phyloP scores from a whole-genome alignment of 495 filamentous ascomycete genomes.

The Aspergillus panamensis region DNA sequence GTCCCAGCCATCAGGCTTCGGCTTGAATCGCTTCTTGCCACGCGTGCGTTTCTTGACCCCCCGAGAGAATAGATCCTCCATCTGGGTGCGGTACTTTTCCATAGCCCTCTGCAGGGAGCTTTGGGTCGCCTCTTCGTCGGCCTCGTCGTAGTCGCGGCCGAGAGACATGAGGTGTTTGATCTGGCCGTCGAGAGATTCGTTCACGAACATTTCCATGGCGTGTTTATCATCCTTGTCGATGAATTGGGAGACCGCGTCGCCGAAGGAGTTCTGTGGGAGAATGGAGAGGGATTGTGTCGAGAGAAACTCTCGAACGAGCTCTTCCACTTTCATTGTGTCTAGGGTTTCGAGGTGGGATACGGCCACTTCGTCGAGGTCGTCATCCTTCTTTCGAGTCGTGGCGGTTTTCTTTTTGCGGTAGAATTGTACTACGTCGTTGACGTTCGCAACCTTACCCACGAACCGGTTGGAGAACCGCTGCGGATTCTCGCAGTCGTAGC shows the following conservation, averaged over 20 bases:
- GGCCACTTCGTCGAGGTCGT: constrained; percentile 53
- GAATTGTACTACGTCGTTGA: constrained; percentile 90
- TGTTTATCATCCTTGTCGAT: constrained; percentile 95
- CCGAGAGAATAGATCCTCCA: constrained; percentile 68
- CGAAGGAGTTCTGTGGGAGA: constrained; percentile 83
- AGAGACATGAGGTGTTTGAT: constrained; percentile 67
- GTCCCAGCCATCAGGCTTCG: constrained; percentile 79
- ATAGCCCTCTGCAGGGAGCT: constrained; percentile 63
- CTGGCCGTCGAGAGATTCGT: constrained; percentile 71
- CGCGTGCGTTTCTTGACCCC: constrained; percentile 60
- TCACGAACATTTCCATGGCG: constrained; percentile 85
- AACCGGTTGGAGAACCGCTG: constrained; percentile 97
- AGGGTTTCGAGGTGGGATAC: constrained; percentile 56
- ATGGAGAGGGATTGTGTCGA: constrained; percentile 82
- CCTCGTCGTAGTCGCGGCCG: constrained; percentile 63
- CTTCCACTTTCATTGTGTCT: constrained; percentile 81
- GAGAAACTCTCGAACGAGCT: constrained; percentile 82
- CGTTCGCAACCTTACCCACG: constrained; percentile 82
- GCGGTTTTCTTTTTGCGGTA: constrained; percentile 72
- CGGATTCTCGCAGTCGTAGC: constrained; percentile 90
- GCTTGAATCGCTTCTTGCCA: constrained; percentile 64
- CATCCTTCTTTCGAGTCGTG: constrained; percentile 39
- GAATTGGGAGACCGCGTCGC: constrained; percentile 89
- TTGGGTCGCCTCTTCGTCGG: constrained; percentile 57
- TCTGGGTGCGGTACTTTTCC: constrained; percentile 62